Conservation (phyloP, 192 early-diverging fungal species). For the Dissophora globulifera region DNA sequence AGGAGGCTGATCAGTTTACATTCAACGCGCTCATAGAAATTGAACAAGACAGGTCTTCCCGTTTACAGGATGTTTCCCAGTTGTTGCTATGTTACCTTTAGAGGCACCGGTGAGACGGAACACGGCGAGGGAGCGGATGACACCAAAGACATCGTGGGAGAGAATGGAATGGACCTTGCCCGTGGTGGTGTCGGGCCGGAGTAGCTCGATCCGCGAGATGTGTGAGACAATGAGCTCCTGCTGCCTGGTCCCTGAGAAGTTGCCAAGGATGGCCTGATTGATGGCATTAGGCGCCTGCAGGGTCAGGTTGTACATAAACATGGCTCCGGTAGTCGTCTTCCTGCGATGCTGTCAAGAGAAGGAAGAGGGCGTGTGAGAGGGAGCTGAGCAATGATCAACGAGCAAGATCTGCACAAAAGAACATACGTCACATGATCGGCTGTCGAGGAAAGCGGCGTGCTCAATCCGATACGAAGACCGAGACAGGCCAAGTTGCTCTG, state of each 20-base stretch:
- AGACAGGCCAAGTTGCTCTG: too few species aligned
- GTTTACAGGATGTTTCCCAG: too few species aligned
- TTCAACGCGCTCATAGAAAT: too few species aligned
- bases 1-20: neutral
- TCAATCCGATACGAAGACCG: too few species aligned
- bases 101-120: constrained; percentile 91
- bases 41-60: too few species aligned
- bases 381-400: too few species aligned
- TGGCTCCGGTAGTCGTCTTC: constrained; percentile 26
- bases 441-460: neutral
- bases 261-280: constrained; percentile 83
- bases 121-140: constrained; percentile 81
- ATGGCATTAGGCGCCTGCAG: constrained; percentile 85
- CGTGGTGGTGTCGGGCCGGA: constrained; percentile 78
- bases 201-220: constrained; percentile 80
- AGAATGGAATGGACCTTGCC: constrained; percentile 83
- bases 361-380: neutral
- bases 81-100: constrained; percentile 69
- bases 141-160: constrained; percentile 84
- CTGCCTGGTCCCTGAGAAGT: constrained; percentile 90
- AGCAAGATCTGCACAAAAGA: too few species aligned
- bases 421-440: neutral
- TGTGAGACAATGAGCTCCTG: constrained; percentile 91
- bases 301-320: constrained; percentile 92
- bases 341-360: neutral